Evolutionary conservation across 2,329 filamentous ascomycete genomes (phyloP).

Genomic region (Talaromyces verruculosus): DNA sequence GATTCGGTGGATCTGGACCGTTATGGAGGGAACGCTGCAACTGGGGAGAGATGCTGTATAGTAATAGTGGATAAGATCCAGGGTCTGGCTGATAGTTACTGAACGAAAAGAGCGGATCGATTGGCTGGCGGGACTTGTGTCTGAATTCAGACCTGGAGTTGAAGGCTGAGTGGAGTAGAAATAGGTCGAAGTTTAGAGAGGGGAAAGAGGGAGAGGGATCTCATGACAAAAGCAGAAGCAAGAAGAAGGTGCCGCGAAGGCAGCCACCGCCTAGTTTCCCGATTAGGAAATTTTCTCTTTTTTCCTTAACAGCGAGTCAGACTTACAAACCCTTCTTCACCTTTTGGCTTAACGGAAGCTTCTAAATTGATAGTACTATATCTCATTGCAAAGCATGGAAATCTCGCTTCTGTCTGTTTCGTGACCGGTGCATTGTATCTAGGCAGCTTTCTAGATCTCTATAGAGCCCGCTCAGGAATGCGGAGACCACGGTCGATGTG

Average conservation of each 20-base stretch:
- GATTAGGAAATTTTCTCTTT: not conserved
- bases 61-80: conserved; percentile 7
- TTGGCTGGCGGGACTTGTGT: not conserved
- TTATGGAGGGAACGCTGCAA: not conserved
- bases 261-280: not conserved
- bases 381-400: not conserved
- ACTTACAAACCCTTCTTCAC: not conserved
- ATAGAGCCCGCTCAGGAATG: conserved; percentile 9
- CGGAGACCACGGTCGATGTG: conserved; percentile 9
- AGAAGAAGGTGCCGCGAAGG: not conserved
- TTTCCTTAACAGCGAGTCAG: not conserved
- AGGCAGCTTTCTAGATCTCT: conserved; percentile 8
- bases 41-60: not conserved
- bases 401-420: conserved; percentile 9
- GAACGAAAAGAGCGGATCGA: not conserved
- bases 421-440: not conserved
- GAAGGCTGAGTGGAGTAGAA: not conserved
- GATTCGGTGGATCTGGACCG: conserved; percentile 3
- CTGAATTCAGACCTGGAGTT: conserved; percentile 10
- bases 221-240: not conserved
- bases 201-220: not conserved
- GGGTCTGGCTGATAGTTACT: not conserved
- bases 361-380: not conserved
- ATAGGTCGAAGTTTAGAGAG: no score
- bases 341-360: not conserved